Percentiles rank a stretch among this genome's conserved stretches.
Conservation (phyloP, 768 basidiomycete species). For the Lactarius indigo region DNA sequence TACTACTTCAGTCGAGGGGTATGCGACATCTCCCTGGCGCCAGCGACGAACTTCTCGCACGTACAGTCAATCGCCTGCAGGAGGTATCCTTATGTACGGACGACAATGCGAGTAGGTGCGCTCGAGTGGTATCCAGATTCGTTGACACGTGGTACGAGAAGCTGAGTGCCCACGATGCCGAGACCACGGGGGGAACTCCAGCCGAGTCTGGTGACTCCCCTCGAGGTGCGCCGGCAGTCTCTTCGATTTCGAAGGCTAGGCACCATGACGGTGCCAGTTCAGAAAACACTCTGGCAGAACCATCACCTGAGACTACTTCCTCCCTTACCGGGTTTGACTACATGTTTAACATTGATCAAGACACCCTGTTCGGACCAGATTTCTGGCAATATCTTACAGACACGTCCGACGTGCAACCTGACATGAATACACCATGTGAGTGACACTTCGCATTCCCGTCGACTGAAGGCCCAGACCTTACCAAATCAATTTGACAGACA, state of each 20-base stretch:
- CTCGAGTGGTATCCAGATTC: constrained; percentile 18
- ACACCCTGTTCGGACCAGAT: constrained; percentile 11
- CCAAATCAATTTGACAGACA: not conserved
- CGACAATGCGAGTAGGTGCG: constrained; percentile 24
- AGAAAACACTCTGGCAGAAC: constrained; percentile 5
- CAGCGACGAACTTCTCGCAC: constrained; percentile 21
- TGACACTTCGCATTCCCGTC: not conserved
- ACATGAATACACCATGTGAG: constrained; percentile 10
- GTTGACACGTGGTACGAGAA: constrained; percentile 20
- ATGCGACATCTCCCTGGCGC: constrained; percentile 15
- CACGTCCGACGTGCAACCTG: constrained; percentile 4
- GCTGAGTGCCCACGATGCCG: not conserved
- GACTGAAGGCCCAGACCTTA: not conserved
- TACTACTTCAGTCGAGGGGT: constrained; percentile 16
- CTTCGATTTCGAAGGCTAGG: not conserved
- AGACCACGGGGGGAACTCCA: not conserved
- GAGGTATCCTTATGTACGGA: constrained; percentile 16
- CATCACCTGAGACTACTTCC: constrained; percentile 1
- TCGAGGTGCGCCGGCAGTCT: constrained; percentile 1
- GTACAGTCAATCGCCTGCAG: constrained; percentile 15
- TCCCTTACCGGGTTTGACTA: constrained; percentile 10
- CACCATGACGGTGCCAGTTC: not conserved
- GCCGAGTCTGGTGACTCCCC: not conserved
- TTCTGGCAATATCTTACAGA: constrained; percentile 23
- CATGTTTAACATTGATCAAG: constrained; percentile 15